Evolutionary conservation across 768 basidiomycete species (phyloP).

Genomic region (Tricholoma saponaceum): DNA sequence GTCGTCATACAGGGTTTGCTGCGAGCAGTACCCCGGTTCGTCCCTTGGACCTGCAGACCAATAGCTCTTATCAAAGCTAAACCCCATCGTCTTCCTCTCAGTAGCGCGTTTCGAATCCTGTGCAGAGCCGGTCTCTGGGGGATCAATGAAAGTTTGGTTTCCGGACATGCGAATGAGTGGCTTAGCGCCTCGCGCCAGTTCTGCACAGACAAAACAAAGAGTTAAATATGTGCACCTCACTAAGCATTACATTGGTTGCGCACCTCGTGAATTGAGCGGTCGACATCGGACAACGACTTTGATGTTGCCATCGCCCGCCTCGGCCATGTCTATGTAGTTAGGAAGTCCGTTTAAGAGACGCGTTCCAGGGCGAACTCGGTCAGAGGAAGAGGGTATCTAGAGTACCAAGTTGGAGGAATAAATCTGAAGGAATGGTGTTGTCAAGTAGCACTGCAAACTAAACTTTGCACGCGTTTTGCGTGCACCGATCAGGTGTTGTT

Average conservation of each 20-base stretch:
- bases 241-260: conserved; percentile 20
- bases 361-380: neutral
- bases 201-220: conserved; percentile 34
- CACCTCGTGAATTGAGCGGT: conserved; percentile 92
- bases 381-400: neutral
- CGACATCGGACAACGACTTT: conserved; percentile 95
- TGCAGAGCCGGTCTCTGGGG: conserved; percentile 71
- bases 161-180: conserved; percentile 93
- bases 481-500: neutral
- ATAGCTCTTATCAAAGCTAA: conserved; percentile 97
- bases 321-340: conserved; percentile 41
- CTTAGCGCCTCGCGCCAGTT: conserved; percentile 91
- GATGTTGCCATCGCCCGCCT: conserved; percentile 83
- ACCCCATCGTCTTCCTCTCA: conserved; percentile 85
- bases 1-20: conserved; percentile 93
- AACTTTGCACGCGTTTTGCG: conserved; percentile 1
- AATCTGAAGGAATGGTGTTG: neutral
- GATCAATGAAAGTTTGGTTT: conserved; percentile 89
- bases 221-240: neutral
- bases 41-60: conserved; percentile 92
- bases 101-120: conserved; percentile 78
- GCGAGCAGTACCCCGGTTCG: conserved; percentile 88
- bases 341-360: neutral
- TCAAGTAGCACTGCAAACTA: neutral
- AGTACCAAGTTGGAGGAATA: neutral